Percentiles rank a stretch among this genome's conserved stretches.
Conservation (phyloP, 768 basidiomycete species). For the Thelephora ganbajun region DNA sequence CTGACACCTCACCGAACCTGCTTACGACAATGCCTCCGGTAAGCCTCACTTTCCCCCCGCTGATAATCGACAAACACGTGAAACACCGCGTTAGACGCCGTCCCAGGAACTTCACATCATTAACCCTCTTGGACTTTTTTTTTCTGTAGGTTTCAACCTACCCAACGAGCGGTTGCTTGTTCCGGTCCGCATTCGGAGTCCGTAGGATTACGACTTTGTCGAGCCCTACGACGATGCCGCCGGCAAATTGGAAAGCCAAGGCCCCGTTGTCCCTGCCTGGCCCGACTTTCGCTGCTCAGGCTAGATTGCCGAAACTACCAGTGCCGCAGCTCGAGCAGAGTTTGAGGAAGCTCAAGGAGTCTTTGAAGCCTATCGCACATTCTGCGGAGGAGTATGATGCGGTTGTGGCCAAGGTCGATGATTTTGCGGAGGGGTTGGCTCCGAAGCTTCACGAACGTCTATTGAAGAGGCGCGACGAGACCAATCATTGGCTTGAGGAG, state of each 20-base stretch:
- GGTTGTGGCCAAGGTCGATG: conserved; percentile 49
- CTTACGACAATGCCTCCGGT: too few species aligned
- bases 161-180: too few species aligned
- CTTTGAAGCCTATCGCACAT: conserved; percentile 59
- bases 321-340: conserved; percentile 59
- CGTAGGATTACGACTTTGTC: too few species aligned
- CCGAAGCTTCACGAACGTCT: conserved; percentile 53
- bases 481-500: conserved; percentile 74
- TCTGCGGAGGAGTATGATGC: conserved; percentile 40
- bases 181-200: too few species aligned
- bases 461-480: conserved; percentile 34
- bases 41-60: too few species aligned
- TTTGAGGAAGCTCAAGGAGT: conserved; percentile 51
- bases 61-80: too few species aligned
- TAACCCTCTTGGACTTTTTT: too few species aligned
- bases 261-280: conserved; percentile 44
- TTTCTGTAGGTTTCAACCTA: too few species aligned
- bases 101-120: too few species aligned
- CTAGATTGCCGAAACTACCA: conserved; percentile 55
- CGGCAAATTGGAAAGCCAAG: conserved; percentile 49
- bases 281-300: conserved; percentile 53
- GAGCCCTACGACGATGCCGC: too few species aligned
- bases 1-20: too few species aligned
- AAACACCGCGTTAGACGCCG: too few species aligned
- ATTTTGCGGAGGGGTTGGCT: conserved; percentile 32